Conservation (phyloP, 2,329 filamentous ascomycete genomes). For the Trichophyton rubrum region DNA sequence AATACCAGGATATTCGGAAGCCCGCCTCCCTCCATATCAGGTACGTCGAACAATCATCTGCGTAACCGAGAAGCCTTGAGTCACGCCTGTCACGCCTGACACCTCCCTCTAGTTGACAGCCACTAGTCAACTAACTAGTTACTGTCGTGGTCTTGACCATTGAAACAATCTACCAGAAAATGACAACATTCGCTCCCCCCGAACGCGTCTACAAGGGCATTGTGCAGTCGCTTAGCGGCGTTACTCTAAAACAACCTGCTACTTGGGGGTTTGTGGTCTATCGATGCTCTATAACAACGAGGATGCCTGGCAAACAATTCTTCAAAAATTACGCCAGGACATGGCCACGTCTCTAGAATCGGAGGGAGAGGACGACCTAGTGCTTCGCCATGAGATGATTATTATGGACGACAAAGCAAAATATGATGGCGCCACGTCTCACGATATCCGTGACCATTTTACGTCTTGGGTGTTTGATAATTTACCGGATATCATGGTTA, state of each 20-base stretch:
- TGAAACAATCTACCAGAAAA: not conserved
- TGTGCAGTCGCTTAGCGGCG: not conserved
- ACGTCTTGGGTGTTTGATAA: slow-evolving; percentile 1
- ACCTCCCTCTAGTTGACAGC: not conserved
- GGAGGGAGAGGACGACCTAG: slow-evolving; percentile 4
- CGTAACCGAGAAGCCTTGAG: no score
- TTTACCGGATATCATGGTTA: not conserved
- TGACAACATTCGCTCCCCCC: not conserved
- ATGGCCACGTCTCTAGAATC: not conserved
- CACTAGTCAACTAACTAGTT: no score
- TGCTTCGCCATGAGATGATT: slow-evolving; percentile 9
- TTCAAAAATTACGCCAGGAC: slow-evolving; percentile 7
- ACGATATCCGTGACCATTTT: slow-evolving; percentile 13
- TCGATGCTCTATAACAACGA: slow-evolving; percentile 13
- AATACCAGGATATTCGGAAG: no score
- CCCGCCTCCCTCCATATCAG: no score
- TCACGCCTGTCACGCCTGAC: no score
- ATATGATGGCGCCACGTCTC: slow-evolving; percentile 10
- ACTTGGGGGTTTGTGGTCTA: slow-evolving; percentile 14
- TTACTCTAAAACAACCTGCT: not conserved
- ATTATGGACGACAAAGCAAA: slow-evolving; percentile 9
- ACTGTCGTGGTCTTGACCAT: not conserved
- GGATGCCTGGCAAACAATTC: slow-evolving; percentile 12
- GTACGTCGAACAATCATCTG: no score
- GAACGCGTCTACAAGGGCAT: not conserved